These are phyloP conservation scores for Barnettozyma wickerhamii DNA, from an alignment of 805 yeast species.

Conservation along the genomic window DNA sequence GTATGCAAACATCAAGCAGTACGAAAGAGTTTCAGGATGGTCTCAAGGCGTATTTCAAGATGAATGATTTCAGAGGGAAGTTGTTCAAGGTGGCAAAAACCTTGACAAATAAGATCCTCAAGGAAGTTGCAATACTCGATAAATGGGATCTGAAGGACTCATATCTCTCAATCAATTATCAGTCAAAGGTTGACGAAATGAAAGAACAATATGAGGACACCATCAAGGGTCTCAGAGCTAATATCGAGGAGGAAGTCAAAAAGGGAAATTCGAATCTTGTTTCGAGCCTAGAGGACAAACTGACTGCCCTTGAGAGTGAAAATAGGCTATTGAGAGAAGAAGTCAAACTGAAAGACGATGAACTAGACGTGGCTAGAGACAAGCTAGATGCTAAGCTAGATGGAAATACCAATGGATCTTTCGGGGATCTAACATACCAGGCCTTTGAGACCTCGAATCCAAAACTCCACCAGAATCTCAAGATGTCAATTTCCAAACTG, in stretches of 20 bases:
- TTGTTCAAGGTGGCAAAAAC: constrained; percentile 8
- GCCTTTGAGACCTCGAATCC: constrained; percentile 10
- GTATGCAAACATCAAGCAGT: background rate
- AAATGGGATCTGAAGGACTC: constrained; percentile 4
- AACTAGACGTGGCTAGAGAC: background rate
- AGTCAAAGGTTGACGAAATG: background rate
- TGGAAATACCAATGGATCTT: background rate
- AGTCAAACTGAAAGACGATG: background rate
- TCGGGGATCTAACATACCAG: constrained; percentile 6
- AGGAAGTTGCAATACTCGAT: constrained; percentile 1
- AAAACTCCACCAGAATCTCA: constrained; percentile 5
- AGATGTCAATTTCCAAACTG: constrained; percentile 7
- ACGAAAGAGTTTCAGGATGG: constrained; percentile 2
- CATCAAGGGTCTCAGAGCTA: background rate
- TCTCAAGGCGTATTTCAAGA: background rate
- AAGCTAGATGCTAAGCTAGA: background rate
- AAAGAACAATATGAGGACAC: constrained; percentile 1
- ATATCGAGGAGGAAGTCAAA: constrained; percentile 4
- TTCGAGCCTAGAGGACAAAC: background rate
- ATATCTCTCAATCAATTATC: constrained; percentile 13
- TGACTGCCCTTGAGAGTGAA: constrained; percentile 1
- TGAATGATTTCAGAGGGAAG: constrained; percentile 3
- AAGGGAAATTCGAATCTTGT: background rate
- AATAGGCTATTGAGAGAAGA: background rate
- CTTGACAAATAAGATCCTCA: constrained; percentile 7